phyloP scores from a whole-genome alignment of 192 early-diverging fungal genomes.

The Dimargaris xerosporica region DNA sequence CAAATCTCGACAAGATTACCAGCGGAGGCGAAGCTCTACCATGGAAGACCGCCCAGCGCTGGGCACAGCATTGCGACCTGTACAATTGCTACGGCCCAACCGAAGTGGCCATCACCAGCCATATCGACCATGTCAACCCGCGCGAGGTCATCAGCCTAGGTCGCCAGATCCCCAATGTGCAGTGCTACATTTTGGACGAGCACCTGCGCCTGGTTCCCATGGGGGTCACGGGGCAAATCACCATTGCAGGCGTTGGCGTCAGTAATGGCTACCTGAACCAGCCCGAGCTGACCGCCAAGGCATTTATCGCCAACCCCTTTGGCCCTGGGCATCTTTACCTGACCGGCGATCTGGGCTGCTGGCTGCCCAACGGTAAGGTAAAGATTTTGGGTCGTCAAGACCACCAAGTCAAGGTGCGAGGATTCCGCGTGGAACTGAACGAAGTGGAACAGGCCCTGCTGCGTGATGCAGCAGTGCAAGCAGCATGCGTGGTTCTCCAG shows the following conservation, averaged over 20 bases:
- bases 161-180: neutral
- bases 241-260: slow-evolving; percentile 13
- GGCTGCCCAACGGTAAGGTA: slow-evolving; percentile 21
- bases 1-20: neutral
- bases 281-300: slow-evolving; percentile 20
- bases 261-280: slow-evolving; percentile 21
- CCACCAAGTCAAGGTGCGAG: slow-evolving; percentile 24
- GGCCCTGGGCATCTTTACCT: slow-evolving; percentile 16
- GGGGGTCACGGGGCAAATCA: neutral
- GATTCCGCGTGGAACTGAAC: slow-evolving; percentile 19
- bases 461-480: slow-evolving; percentile 12
- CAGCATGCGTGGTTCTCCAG: slow-evolving; percentile 16
- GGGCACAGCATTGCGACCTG: neutral
- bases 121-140: neutral
- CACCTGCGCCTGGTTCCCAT: neutral
- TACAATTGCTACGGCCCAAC: slow-evolving; percentile 4
- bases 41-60: neutral
- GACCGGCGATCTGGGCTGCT: slow-evolving; percentile 20
- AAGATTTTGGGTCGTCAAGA: slow-evolving; percentile 21
- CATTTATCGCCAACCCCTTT: slow-evolving; percentile 26
- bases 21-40: neutral
- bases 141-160: neutral
- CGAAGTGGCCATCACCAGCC: neutral
- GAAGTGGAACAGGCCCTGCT: slow-evolving; percentile 15
- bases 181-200: slow-evolving; percentile 6